A percentile compares a stretch with the other conserved stretches of the same genome.
These are phyloP conservation scores for Pseudoperonospora humuli DNA, from an alignment of 352 stramenopile species.

Conservation along the genomic window DNA sequence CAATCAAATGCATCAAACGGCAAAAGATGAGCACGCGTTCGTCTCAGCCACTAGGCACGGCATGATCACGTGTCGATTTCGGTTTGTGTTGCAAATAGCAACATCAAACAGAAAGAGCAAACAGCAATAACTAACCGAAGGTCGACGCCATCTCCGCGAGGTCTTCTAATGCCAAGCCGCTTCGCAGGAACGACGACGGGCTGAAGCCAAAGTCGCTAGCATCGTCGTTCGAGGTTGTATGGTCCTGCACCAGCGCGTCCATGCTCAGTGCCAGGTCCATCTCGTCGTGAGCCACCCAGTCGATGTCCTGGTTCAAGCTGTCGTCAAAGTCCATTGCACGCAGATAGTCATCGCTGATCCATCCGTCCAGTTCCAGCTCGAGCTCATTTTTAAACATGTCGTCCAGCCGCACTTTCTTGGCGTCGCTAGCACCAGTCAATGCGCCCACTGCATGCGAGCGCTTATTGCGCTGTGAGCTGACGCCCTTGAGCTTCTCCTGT, in stretches of 20 bases:
- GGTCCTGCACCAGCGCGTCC: conserved; percentile 33
- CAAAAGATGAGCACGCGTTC: conserved; percentile 35
- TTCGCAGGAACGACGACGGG: conserved; percentile 39
- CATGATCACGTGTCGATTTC: conserved; percentile 26
- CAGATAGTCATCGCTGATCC: conserved; percentile 78
- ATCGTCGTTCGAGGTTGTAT: conserved; percentile 22
- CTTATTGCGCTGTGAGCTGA: conserved; percentile 32
- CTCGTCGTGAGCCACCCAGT: conserved; percentile 72
- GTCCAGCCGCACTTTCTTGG: conserved; percentile 29
- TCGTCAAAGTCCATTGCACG: conserved; percentile 69
- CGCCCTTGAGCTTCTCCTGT: conserved; percentile 55
- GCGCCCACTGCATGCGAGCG: conserved; percentile 17
- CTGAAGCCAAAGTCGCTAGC: conserved; percentile 64
- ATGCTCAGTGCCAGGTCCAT: conserved; percentile 51
- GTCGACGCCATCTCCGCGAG: conserved; percentile 45
- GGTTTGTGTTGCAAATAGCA: conserved; percentile 22
- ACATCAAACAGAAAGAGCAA: conserved; percentile 37
- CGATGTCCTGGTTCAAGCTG: conserved; percentile 69
- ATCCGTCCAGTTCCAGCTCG: conserved; percentile 44
- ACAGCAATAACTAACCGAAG: conserved; percentile 62
- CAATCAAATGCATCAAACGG: conserved; percentile 25
- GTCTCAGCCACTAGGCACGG: conserved; percentile 14
- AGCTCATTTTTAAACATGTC: conserved; percentile 28
- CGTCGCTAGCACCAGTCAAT: conserved; percentile 12
- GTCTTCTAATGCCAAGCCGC: conserved; percentile 42